Evolutionary conservation across 2,329 filamentous ascomycete species (phyloP).

Genomic region (Didymellaceae sp.): DNA sequence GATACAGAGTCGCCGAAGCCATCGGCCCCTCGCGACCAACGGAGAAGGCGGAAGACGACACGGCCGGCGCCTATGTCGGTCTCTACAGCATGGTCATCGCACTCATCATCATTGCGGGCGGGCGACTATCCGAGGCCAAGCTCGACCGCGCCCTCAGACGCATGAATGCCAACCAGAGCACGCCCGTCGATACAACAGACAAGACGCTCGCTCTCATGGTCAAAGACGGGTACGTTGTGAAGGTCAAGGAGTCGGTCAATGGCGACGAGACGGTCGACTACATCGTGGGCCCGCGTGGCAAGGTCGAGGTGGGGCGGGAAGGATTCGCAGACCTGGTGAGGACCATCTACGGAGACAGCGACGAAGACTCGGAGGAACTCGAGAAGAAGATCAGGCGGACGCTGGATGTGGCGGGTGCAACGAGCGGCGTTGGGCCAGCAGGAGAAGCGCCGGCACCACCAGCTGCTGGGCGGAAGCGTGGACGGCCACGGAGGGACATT

Average conservation of each 20-base stretch:
- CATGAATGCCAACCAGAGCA: conserved; percentile 76
- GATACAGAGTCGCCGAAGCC: conserved; percentile 70
- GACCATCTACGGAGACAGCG: conserved; percentile 55
- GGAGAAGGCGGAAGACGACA: conserved; percentile 49
- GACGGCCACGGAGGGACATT: conserved; percentile 19
- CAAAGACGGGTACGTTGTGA: conserved; percentile 83
- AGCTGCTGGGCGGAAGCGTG: conserved; percentile 25
- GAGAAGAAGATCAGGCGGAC: conserved; percentile 44
- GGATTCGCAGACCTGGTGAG: conserved; percentile 75
- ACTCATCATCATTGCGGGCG: conserved; percentile 75
- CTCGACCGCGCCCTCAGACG: conserved; percentile 76
- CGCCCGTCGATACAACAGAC: conserved; percentile 76
- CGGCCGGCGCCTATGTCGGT: conserved; percentile 80
- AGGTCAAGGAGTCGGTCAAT: conserved; percentile 69
- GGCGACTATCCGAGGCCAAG: conserved; percentile 76
- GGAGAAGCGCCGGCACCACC: background rate
- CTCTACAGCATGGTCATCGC: conserved; percentile 82
- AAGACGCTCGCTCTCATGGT: conserved; percentile 75
- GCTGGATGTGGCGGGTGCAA: conserved; percentile 35
- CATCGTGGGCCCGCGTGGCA: conserved; percentile 83
- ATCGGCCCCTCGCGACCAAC: conserved; percentile 72
- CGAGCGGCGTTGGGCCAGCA: conserved; percentile 3
- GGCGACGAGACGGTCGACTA: conserved; percentile 82
- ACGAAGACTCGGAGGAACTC: conserved; percentile 43
- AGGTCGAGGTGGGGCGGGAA: conserved; percentile 80